phyloP scores from a whole-genome alignment of 805 yeast genomes.

The Candida pini region DNA sequence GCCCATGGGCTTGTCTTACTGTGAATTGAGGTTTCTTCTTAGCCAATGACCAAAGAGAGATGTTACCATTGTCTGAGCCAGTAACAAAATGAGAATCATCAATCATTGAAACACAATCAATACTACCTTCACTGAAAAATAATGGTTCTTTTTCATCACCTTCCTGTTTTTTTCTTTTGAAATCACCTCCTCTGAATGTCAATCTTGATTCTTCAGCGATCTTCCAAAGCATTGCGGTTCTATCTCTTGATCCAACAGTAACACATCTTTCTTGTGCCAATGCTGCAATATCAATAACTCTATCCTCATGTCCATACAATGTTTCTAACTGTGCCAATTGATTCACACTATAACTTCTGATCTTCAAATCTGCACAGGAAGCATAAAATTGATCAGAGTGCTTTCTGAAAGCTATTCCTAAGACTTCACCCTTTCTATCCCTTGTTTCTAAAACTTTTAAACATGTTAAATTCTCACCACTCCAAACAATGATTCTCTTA shows the following conservation, averaged over 20 bases:
- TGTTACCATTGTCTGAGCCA: conserved; percentile 90
- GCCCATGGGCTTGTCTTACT: conserved; percentile 73
- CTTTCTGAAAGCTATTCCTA: conserved; percentile 72
- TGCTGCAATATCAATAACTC: conserved; percentile 75
- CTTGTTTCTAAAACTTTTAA: conserved; percentile 72
- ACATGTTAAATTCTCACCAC: conserved; percentile 69
- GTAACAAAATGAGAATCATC: conserved; percentile 92
- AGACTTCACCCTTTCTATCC: conserved; percentile 64
- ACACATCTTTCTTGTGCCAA: conserved; percentile 86
- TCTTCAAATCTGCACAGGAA: conserved; percentile 86
- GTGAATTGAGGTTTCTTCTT: conserved; percentile 83
- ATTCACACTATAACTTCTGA: conserved; percentile 79
- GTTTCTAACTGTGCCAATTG: conserved; percentile 88
- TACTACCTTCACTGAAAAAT: conserved; percentile 73
- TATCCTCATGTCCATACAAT: conserved; percentile 92
- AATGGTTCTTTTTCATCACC: conserved; percentile 16
- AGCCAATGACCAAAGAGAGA: conserved; percentile 84
- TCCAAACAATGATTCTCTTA: conserved; percentile 78
- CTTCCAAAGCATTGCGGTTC: conserved; percentile 95
- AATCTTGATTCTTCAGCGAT: conserved; percentile 91
- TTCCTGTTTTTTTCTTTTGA: conserved; percentile 26
- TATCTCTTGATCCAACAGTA: conserved; percentile 91
- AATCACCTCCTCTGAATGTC: conserved; percentile 89
- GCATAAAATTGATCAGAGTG: conserved; percentile 83
- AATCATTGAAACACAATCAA: conserved; percentile 84